Percentiles rank a stretch among this genome's conserved stretches.
Conservation (phyloP, 371 early-diverging fungal genomes). For the Rhizopus stolonifer region DNA sequence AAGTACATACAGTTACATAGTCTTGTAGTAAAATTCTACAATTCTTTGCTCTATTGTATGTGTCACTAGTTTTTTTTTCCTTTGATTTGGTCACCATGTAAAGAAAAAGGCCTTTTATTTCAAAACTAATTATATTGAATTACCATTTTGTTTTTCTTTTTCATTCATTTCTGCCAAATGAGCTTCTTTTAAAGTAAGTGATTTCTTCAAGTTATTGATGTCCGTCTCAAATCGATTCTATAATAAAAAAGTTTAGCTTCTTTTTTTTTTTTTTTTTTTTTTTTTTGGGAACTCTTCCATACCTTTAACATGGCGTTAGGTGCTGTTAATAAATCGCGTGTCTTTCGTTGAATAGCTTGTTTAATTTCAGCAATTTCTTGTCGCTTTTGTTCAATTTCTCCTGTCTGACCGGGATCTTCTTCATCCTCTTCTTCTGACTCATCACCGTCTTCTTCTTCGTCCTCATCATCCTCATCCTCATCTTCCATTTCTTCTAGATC, state of each 20-base stretch:
- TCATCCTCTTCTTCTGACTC: slow-evolving; percentile 50
- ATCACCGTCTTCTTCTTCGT: slow-evolving; percentile 37
- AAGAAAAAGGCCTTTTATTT: too few species aligned
- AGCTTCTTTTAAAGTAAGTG: slow-evolving; percentile 44
- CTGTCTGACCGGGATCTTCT: slow-evolving; percentile 36
- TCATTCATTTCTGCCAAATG: slow-evolving; percentile 50
- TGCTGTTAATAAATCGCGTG: slow-evolving; percentile 38
- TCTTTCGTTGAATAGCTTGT: slow-evolving; percentile 48
- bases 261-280: too few species aligned
- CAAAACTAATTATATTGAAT: neutral
- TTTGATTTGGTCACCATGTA: too few species aligned
- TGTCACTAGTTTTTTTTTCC: too few species aligned
- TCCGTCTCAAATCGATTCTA: slow-evolving; percentile 50
- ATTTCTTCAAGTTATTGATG: slow-evolving; percentile 44
- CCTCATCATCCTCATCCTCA: slow-evolving; percentile 46
- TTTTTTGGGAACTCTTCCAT: too few species aligned
- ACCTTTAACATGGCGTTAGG: slow-evolving; percentile 55
- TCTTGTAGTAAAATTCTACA: too few species aligned
- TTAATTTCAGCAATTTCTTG: slow-evolving; percentile 52
- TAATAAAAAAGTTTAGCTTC: neutral
- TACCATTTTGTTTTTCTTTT: slow-evolving; percentile 12
- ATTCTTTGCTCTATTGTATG: too few species aligned
- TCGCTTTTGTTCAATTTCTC: slow-evolving; percentile 54
- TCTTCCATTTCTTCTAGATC: slow-evolving; percentile 48
- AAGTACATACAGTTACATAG: too few species aligned